Conservation (phyloP, 1,284 basidiomycete genomes). For the Cutaneotrichosporon cyanovorans region DNA sequence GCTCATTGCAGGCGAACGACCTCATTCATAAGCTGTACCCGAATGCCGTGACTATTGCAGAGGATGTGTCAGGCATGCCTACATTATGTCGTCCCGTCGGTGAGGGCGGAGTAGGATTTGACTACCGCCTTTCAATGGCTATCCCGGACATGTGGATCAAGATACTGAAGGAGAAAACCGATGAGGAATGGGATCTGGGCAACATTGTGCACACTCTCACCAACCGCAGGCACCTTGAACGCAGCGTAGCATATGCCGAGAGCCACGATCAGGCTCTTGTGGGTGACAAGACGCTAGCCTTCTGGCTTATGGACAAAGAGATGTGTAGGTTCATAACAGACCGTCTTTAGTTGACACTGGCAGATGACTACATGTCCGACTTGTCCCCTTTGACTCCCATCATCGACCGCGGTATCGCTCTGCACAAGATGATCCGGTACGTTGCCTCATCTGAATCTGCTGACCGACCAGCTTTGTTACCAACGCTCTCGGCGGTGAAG, state of each 20-base stretch:
- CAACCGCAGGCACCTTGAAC: constrained; percentile 82
- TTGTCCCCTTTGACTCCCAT: constrained; percentile 74
- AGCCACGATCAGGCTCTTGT: constrained; percentile 97
- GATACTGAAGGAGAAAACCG: constrained; percentile 81
- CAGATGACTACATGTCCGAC: constrained; percentile 94
- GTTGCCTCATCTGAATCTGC: constrained; percentile 39
- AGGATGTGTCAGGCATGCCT: constrained; percentile 96
- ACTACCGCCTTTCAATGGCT: constrained; percentile 96
- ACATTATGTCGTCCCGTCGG: constrained; percentile 72
- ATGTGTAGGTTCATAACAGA: constrained; percentile 64
- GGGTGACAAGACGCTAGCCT: constrained; percentile 95
- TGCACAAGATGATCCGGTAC: constrained; percentile 97
- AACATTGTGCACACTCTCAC: constrained; percentile 83
- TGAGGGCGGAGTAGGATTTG: constrained; percentile 89
- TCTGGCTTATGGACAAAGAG: constrained; percentile 99
- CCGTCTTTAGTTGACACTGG: background rate
- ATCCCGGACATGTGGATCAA: constrained; percentile 99
- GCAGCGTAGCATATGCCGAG: constrained; percentile 90
- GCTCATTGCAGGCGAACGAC: constrained; percentile 70
- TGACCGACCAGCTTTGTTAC: constrained; percentile 62
- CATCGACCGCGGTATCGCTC: constrained; percentile 77
- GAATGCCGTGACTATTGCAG: constrained; percentile 79
- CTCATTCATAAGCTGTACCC: constrained; percentile 77
- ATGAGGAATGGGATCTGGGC: constrained; percentile 82
- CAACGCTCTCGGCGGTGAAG: constrained; percentile 89